A percentile compares a stretch with the other conserved stretches of the same genome.
These are phyloP conservation scores for Claviceps paspali DNA, from an alignment of 2,329 filamentous ascomycete species.

Conservation along the genomic window DNA sequence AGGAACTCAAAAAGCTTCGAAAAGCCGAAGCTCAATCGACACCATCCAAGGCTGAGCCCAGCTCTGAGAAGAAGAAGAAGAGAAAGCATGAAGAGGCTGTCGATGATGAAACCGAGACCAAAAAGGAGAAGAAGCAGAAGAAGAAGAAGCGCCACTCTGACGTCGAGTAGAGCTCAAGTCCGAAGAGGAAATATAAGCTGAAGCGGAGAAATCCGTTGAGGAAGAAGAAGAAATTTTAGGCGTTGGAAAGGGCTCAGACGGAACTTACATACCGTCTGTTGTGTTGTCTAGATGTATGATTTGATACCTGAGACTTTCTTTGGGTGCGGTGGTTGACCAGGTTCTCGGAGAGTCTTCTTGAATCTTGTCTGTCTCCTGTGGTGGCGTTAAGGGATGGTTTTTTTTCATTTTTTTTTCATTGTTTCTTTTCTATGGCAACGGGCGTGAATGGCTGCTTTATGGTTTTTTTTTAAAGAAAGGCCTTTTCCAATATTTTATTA, in stretches of 20 bases:
- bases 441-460: constrained; percentile 17
- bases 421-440: constrained; percentile 9
- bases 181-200: background rate
- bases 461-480: background rate
- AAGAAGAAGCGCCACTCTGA: constrained; percentile 29
- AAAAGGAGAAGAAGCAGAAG: constrained; percentile 44
- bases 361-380: constrained; percentile 13
- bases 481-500: background rate
- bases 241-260: constrained; percentile 1
- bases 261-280: constrained; percentile 7
- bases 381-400: constrained; percentile 19
- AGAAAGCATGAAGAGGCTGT: constrained; percentile 53
- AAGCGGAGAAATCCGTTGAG: background rate
- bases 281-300: constrained; percentile 10
- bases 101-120: constrained; percentile 45
- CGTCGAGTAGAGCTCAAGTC: constrained; percentile 5
- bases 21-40: constrained; percentile 40
- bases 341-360: background rate
- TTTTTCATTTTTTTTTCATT: constrained; percentile 5
- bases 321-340: background rate
- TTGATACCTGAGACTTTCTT: constrained; percentile 16
- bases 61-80: constrained; percentile 44
- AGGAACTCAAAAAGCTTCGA: constrained; percentile 58
- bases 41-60: constrained; percentile 23
- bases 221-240: background rate